phyloP scores from a whole-genome alignment of 768 basidiomycete species.

The Chalciporus chontae region DNA sequence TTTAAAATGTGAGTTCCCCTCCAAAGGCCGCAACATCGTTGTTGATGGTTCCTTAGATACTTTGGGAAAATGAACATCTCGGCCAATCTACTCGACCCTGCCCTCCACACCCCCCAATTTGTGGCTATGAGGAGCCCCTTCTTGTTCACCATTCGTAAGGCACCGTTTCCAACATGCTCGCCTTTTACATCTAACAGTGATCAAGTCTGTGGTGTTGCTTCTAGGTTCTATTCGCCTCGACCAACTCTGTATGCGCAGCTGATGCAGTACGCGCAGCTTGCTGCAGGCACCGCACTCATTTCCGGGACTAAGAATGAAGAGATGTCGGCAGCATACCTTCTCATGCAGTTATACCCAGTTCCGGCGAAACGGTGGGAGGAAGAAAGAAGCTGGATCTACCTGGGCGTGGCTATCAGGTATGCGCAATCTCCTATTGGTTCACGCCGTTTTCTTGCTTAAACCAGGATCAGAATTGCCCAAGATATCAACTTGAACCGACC shows the following conservation, averaged over 20 bases:
- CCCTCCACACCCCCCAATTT: constrained; percentile 78
- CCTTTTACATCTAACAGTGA: constrained; percentile 6
- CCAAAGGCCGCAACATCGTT: background rate
- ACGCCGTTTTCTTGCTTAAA: constrained; percentile 1
- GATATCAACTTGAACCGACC: constrained; percentile 88
- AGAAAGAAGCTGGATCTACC: constrained; percentile 85
- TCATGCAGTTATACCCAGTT: constrained; percentile 72
- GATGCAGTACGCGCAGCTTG: constrained; percentile 73
- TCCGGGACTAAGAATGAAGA: constrained; percentile 80
- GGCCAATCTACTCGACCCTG: constrained; percentile 74
- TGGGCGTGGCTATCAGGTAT: constrained; percentile 84
- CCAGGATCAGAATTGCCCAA: constrained; percentile 65
- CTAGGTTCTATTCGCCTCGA: constrained; percentile 71
- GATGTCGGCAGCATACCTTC: constrained; percentile 78
- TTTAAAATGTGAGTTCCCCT: constrained; percentile 58
- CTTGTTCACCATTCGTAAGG: constrained; percentile 86
- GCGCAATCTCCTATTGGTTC: constrained; percentile 3
- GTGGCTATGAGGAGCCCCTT: constrained; percentile 86
- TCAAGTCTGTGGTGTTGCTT: constrained; percentile 83
- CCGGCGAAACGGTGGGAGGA: constrained; percentile 84
- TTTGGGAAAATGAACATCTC: constrained; percentile 79
- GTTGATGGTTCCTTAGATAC: constrained; percentile 42
- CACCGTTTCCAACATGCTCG: background rate
- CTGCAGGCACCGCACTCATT: constrained; percentile 75
- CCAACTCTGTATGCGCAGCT: constrained; percentile 65